Conservation (phyloP, 768 basidiomycete species). For the Jaapia argillacea region DNA sequence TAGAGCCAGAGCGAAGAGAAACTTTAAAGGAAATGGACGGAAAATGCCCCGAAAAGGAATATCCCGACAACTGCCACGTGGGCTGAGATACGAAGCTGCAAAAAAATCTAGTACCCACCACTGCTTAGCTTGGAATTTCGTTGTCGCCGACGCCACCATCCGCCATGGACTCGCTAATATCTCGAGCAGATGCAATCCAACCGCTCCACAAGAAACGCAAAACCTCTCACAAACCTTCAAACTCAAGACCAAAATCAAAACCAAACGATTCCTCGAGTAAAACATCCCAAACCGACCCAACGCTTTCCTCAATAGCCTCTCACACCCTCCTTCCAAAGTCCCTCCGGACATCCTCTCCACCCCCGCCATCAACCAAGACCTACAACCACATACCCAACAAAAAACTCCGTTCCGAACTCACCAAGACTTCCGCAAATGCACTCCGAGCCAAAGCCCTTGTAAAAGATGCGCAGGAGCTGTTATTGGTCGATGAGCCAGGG, state of each 20-base stretch:
- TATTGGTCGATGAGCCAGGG: constrained; percentile 63
- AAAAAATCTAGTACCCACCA: no score
- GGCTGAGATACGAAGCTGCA: no score
- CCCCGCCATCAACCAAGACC: constrained; percentile 34
- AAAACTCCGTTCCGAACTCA: constrained; percentile 65
- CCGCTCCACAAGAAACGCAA: constrained; percentile 39
- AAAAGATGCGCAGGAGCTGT: constrained; percentile 55
- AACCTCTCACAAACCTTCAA: constrained; percentile 2
- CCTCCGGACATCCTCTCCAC: constrained; percentile 39
- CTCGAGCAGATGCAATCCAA: constrained; percentile 52
- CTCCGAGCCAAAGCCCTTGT: constrained; percentile 51
- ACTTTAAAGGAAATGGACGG: no score
- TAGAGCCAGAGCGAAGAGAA: no score
- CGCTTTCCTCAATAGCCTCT: constrained; percentile 43
- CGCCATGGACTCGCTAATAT: constrained; percentile 71
- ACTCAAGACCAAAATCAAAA: background rate
- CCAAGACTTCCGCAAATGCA: constrained; percentile 48
- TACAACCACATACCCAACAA: constrained; percentile 61
- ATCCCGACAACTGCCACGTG: no score
- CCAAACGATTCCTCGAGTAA: background rate
- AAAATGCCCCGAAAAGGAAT: no score
- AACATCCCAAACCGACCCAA: constrained; percentile 27
- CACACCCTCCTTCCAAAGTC: constrained; percentile 62
- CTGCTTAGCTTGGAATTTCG: no score
- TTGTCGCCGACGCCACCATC: no score